A percentile compares a stretch with the other conserved stretches of the same genome.
Conservation (phyloP, 1,139 yeast genomes). For the Pichia cactophila region DNA sequence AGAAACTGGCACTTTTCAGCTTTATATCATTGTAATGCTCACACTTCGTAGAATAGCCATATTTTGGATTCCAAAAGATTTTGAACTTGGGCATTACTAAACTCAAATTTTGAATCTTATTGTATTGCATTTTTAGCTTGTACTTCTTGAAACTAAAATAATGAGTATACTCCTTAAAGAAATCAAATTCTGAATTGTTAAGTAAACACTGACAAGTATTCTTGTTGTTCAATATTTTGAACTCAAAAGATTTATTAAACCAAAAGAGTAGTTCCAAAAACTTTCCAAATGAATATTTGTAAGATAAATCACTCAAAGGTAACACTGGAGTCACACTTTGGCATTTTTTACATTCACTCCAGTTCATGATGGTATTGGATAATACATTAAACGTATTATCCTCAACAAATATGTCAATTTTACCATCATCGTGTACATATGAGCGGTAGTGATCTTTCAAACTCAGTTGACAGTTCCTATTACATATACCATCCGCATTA, state of each 20-base stretch:
- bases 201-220: conserved; percentile 58
- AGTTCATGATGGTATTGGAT: conserved; percentile 68
- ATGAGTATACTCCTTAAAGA: conserved; percentile 71
- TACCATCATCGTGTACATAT: conserved; percentile 84
- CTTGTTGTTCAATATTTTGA: conserved; percentile 8
- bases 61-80: conserved; percentile 65
- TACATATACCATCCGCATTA: conserved; percentile 61
- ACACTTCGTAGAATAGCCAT: conserved; percentile 61
- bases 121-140: conserved; percentile 73
- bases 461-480: conserved; percentile 73
- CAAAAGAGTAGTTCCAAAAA: conserved; percentile 82
- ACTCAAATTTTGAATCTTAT: conserved; percentile 66
- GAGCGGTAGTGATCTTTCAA: conserved; percentile 73
- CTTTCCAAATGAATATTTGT: conserved; percentile 90
- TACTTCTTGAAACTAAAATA: conserved; percentile 79
- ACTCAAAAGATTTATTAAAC: conserved; percentile 22
- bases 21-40: conserved; percentile 52
- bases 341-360: conserved; percentile 89
- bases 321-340: conserved; percentile 67
- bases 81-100: conserved; percentile 71
- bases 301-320: conserved; percentile 83
- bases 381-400: conserved; percentile 47
- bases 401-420: conserved; percentile 71
- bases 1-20: conserved; percentile 51
- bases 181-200: conserved; percentile 34